These are phyloP conservation scores for Hyaloraphidium curvatum DNA, from an alignment of 192 early-diverging fungal species.

Conservation along the genomic window DNA sequence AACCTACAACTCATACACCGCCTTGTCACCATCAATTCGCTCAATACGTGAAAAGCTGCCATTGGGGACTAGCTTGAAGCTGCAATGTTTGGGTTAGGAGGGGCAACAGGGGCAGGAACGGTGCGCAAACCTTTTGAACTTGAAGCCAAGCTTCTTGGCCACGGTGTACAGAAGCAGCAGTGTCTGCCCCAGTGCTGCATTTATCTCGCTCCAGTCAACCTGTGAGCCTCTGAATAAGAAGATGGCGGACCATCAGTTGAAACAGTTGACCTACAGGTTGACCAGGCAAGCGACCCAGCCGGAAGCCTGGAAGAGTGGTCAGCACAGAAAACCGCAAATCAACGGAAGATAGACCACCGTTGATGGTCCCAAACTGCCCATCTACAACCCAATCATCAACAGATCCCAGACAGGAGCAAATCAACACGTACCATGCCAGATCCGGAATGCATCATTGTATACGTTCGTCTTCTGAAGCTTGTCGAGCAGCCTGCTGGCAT, in stretches of 20 bases:
- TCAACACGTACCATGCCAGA: conserved; percentile 27
- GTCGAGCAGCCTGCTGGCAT: conserved; percentile 54
- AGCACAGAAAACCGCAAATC: neutral
- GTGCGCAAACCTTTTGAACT: conserved; percentile 45
- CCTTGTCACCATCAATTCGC: conserved; percentile 50
- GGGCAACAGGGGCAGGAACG: neutral
- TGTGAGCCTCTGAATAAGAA: conserved; percentile 7
- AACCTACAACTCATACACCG: conserved; percentile 57
- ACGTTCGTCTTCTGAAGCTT: conserved; percentile 80
- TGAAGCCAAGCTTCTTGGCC: conserved; percentile 61
- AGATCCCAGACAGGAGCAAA: neutral
- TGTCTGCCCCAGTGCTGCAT: conserved; percentile 87
- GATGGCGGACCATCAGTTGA: neutral
- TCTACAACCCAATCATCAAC: conserved; percentile 11
- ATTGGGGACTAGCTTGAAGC: conserved; percentile 70
- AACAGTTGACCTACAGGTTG: conserved; percentile 29
- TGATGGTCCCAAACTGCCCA: conserved; percentile 79
- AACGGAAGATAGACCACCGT: conserved; percentile 24
- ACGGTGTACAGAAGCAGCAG: conserved; percentile 70
- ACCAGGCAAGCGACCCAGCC: conserved; percentile 57
- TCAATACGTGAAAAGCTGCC: conserved; percentile 84
- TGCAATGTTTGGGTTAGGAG: conserved; percentile 6
- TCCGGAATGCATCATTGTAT: conserved; percentile 85
- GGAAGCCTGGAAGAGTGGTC: conserved; percentile 26
- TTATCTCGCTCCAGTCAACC: conserved; percentile 92